phyloP scores from a whole-genome alignment of 495 filamentous ascomycete species.

The Staphylotrichum longicolle region DNA sequence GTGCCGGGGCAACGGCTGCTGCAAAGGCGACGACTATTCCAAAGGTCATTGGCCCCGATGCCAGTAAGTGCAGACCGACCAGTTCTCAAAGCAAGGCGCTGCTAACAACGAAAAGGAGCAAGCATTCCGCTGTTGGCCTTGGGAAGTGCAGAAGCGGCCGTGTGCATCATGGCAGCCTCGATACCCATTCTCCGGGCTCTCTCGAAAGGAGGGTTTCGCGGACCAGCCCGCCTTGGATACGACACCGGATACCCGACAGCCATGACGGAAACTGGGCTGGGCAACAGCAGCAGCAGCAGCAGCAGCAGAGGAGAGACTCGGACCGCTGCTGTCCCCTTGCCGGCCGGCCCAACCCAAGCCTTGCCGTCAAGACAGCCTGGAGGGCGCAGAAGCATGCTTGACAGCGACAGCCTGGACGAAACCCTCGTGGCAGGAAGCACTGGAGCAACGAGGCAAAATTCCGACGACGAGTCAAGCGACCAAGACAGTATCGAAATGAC shows the following conservation, averaged over 20 bases:
- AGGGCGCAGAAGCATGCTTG: background rate
- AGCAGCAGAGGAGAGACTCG: background rate
- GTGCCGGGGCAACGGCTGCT: conserved; percentile 33
- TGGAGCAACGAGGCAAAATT: background rate
- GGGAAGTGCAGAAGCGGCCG: conserved; percentile 35
- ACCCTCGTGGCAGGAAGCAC: conserved; percentile 18
- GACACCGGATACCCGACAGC: conserved; percentile 19
- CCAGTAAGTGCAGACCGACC: conserved; percentile 6
- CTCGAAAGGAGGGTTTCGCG: conserved; percentile 19
- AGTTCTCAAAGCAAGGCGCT: background rate
- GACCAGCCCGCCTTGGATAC: conserved; percentile 16
- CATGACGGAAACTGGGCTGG: conserved; percentile 22
- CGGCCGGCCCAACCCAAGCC: background rate
- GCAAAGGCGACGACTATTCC: conserved; percentile 30
- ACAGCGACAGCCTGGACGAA: conserved; percentile 9
- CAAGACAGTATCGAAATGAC: conserved; percentile 28
- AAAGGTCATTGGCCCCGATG: conserved; percentile 11
- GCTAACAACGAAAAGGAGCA: background rate
- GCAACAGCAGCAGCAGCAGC: background rate
- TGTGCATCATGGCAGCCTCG: conserved; percentile 39
- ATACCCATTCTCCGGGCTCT: conserved; percentile 39
- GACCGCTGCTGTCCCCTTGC: background rate
- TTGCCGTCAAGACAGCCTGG: background rate
- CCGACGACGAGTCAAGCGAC: conserved; percentile 20
- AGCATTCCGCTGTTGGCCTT: conserved; percentile 28